Evolutionary conservation across 192 early-diverging fungal species (phyloP).

Genomic region (Coemansia sp.): DNA sequence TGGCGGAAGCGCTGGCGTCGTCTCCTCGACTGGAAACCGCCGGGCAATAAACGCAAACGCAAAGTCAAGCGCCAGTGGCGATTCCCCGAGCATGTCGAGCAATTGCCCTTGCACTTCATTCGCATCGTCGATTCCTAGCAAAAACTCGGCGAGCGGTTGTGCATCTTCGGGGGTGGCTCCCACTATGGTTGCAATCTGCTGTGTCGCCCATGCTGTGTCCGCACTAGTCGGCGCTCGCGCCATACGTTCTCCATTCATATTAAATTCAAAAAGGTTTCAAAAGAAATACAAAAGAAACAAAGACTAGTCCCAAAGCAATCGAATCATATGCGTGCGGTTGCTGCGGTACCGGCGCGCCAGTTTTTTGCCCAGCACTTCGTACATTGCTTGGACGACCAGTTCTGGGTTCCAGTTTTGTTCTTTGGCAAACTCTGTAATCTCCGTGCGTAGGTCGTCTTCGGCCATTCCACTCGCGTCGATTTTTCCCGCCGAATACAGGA

Average conservation of each 20-base stretch:
- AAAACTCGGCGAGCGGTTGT: slow-evolving; percentile 38
- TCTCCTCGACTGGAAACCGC: slow-evolving; percentile 27
- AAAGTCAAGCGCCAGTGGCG: slow-evolving; percentile 45
- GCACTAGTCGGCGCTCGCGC: slow-evolving; percentile 13
- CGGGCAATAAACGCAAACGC: slow-evolving; percentile 32
- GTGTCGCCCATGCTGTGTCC: slow-evolving; percentile 36
- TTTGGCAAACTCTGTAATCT: slow-evolving; percentile 47
- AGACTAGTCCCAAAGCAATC: slow-evolving; percentile 47
- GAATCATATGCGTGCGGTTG: slow-evolving; percentile 42
- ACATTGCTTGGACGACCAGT: slow-evolving; percentile 50
- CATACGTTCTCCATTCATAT: not conserved
- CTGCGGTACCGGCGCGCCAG: slow-evolving; percentile 47
- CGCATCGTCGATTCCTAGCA: slow-evolving; percentile 21
- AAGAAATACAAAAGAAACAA: not conserved
- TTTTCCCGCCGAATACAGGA: slow-evolving; percentile 32
- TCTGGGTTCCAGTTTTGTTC: slow-evolving; percentile 51
- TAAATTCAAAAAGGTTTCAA: too few relatives aligned
- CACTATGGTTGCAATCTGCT: slow-evolving; percentile 42
- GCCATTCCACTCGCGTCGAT: slow-evolving; percentile 28
- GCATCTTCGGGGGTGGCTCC: slow-evolving; percentile 35
- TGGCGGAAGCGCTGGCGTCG: slow-evolving; percentile 7
- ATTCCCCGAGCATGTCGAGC: slow-evolving; percentile 51
- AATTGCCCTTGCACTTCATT: slow-evolving; percentile 43
- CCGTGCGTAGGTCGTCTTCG: slow-evolving; percentile 40
- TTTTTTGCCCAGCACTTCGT: slow-evolving; percentile 50